Evolutionary conservation across 352 stramenopile species (phyloP), one percentile per base, ranked within the genome.

Genomic region (Saprolegnia diclina): DNA sequence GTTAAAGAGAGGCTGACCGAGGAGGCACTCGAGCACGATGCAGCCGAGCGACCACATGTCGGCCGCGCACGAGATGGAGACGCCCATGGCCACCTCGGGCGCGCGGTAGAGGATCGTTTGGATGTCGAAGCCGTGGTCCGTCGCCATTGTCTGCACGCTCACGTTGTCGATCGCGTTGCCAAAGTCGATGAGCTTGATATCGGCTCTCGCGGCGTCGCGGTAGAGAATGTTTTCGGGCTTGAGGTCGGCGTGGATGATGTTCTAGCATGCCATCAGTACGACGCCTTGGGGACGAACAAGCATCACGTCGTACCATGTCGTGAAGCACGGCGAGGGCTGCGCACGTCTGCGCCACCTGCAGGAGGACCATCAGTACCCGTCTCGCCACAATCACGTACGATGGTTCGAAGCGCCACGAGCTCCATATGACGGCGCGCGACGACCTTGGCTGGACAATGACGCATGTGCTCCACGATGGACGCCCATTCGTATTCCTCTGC

Each of bases 11-110:
- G 82, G 81, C 59, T 72, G 64, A 0, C 84, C 82, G 0, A 75
- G 80, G 5, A 77, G 74, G 22, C 82, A 89, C 65, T 92, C 84
- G 9, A 90, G 48, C 13, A 92, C 56, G 14, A 92, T 73, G 65
- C 84, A 92, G 9, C 84, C 84, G 32, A 92, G 74, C 24, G 84
- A 92, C 84, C 84, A 92, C 78, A 92, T 81, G 61, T 92, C 84
- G 73, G 88, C 86, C 16, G 84, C 77, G 1, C 78, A 73, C 52
- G 78, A 79, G 40, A 92, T 78, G 21, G 75, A 73, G 14, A 88
- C 64, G 4, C 82, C 81, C 26, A 81, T 81, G 37, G 82, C 82
- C 32, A 92, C 82, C 66, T 92, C 84, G 0, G 84, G 84, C 6
- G 84, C 82, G 35, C 84, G 79, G 63, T 90, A 92, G 29, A 81